Percentiles rank a stretch among this genome's conserved stretches.
Evolutionary conservation across 2,329 filamentous ascomycete species (phyloP).

Genomic region (Colletotrichum godetiae): DNA sequence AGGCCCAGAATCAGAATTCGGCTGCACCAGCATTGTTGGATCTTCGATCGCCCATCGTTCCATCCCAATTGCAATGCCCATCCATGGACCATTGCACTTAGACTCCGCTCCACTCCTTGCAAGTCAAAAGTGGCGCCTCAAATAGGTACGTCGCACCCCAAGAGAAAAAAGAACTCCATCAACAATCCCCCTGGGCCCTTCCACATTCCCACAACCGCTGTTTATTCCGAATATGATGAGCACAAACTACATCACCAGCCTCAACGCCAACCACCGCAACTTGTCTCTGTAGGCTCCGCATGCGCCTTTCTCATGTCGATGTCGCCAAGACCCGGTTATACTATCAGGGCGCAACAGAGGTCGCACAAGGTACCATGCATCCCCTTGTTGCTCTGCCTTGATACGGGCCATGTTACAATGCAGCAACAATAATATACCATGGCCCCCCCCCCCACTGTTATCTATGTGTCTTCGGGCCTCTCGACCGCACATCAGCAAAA

Average conservation of each 20-base stretch:
- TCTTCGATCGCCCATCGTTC: constrained; percentile 26
- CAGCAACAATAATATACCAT: background rate
- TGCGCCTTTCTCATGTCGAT: background rate
- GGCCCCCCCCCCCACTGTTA: background rate
- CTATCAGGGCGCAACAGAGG: background rate
- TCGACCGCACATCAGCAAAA: background rate
- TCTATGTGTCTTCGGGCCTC: constrained; percentile 13
- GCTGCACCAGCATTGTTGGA: constrained; percentile 29
- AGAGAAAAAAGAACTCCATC: constrained; percentile 12
- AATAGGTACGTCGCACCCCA: constrained; percentile 3
- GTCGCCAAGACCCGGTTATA: background rate
- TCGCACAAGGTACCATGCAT: constrained; percentile 19
- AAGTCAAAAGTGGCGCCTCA: constrained; percentile 31
- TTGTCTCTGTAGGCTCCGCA: background rate
- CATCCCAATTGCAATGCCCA: constrained; percentile 1
- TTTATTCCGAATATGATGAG: constrained; percentile 20
- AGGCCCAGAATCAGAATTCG: constrained; percentile 23
- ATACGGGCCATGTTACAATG: constrained; percentile 2
- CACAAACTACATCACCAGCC: background rate
- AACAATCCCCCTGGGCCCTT: background rate
- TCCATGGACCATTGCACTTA: constrained; percentile 24
- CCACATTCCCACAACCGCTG: constrained; percentile 12
- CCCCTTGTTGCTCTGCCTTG: constrained; percentile 5
- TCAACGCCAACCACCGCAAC: background rate
- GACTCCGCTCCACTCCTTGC: constrained; percentile 20